Base-by-base conservation (phyloP, 2,329 filamentous ascomycete genomes). In the Didymella glomerata region DNA sequence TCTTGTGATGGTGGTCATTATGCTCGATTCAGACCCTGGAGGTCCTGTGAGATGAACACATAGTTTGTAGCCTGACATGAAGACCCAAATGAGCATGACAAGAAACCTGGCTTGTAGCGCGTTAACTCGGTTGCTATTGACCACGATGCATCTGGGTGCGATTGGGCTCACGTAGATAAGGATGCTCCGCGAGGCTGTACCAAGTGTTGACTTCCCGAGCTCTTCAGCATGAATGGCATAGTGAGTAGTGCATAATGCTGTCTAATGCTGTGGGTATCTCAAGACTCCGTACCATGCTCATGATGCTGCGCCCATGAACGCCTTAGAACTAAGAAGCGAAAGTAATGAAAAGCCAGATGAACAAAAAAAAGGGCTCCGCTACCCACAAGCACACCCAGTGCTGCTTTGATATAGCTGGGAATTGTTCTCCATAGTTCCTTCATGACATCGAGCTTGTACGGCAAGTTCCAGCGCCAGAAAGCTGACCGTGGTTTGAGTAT, bases 251-350 rank as follows among this genome's bases (percentile, higher is more conserved):
- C 38, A 44, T 51, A 9, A 1, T 44, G 10, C 40, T 28, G 11
- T 52, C 46, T 38, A 44, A 38, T 44, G 52, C 53, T 49, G 49
- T 8, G 53, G 53, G 45, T 54, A 54, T 54, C 42, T 48, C 25
- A 14, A 32, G n/a, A 48, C 51, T 24, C 52, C 27, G 30, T 44
- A 14, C 36, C 36, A 16, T 36, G 25, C 14, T 10, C 8, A 18
- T 20, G 16, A 40, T 20, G 25, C 32, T 28, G 13, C 10, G 18
- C 14, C 27, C 18, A 4, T 13, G 16, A 47, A 41, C 51, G 25
- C 51, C 51, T 22, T 9, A 14, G 3, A 40, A 40, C 4, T 8
- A 11, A 22, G 16, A 9, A 40, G 36, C 18, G 9, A 40, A 10
- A 30, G 30, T 32, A 30, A 13, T 32, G 3, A 14, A 14, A 24